Conservation (phyloP, 1,139 yeast species). For the Pichia sp. region DNA sequence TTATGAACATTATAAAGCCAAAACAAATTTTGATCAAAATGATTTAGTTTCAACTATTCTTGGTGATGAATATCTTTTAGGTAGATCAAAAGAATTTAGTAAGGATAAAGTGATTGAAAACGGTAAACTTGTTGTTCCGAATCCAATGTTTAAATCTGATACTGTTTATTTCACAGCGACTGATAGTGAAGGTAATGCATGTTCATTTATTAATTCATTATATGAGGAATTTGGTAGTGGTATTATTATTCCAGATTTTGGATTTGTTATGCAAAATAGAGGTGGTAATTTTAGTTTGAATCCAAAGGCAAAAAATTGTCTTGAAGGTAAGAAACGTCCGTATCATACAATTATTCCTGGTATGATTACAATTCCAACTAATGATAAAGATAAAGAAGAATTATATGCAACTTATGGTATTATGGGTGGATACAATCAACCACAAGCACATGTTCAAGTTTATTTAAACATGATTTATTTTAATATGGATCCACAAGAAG, state of each 20-base stretch:
- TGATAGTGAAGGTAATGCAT: conserved; percentile 71
- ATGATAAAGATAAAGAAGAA: conserved; percentile 33
- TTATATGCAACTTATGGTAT: conserved; percentile 72
- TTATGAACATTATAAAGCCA: conserved; percentile 35
- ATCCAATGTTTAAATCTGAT: conserved; percentile 60
- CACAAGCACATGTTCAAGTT: conserved; percentile 80
- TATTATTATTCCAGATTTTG: conserved; percentile 59
- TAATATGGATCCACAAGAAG: conserved; percentile 65
- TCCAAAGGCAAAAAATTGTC: conserved; percentile 50
- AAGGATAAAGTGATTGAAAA: conserved; percentile 38
- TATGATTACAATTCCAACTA: conserved; percentile 46
- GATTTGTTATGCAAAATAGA: conserved; percentile 70
- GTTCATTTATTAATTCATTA: conserved; percentile 75
- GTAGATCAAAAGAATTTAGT: conserved; percentile 45
- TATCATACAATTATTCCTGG: conserved; percentile 86
- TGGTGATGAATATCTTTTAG: conserved; percentile 39
- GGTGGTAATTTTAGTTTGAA: conserved; percentile 69
- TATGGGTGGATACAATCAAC: conserved; percentile 88
- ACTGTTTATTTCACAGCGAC: conserved; percentile 71
- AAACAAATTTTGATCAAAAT: conserved; percentile 21
- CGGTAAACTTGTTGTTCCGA: conserved; percentile 46
- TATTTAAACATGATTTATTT: conserved; percentile 59
- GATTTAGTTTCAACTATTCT: conserved; percentile 36
- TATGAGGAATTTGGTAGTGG: conserved; percentile 70
- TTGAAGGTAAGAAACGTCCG: conserved; percentile 69